Percentiles rank a stretch among this genome's conserved stretches.
Evolutionary conservation across 2,329 filamentous ascomycete species (phyloP).

Genomic region (Talaromyces sp.): DNA sequence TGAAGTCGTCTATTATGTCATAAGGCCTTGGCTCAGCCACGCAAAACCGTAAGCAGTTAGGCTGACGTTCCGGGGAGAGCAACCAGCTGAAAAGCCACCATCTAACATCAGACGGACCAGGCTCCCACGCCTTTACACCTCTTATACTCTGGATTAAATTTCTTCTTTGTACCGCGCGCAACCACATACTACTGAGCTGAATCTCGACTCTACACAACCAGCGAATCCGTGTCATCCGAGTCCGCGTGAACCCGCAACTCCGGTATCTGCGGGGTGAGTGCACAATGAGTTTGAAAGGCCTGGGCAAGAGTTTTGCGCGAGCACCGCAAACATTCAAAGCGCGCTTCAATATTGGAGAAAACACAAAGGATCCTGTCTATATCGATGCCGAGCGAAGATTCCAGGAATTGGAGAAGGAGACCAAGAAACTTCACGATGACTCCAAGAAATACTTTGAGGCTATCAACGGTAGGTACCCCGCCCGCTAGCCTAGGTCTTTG

Average conservation of each 20-base stretch:
- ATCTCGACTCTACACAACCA: neutral
- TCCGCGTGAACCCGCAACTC: neutral
- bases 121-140: neutral
- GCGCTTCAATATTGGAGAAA: slow-evolving; percentile 91
- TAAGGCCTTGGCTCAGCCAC: slow-evolving; percentile 13
- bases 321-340: slow-evolving; percentile 89
- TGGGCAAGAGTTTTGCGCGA: slow-evolving; percentile 81
- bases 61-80: neutral
- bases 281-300: slow-evolving; percentile 92
- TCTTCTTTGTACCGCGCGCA: neutral
- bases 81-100: neutral
- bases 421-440: slow-evolving; percentile 94
- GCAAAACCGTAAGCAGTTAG: neutral
- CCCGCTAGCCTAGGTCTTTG: neutral
- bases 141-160: neutral
- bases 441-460: slow-evolving; percentile 96
- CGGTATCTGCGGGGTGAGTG: slow-evolving; percentile 14
- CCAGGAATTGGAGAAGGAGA: slow-evolving; percentile 88
- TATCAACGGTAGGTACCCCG: slow-evolving; percentile 65
- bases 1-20: slow-evolving; percentile 12
- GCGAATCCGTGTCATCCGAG: neutral
- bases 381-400: slow-evolving; percentile 92
- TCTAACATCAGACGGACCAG: neutral
- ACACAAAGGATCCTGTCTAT: slow-evolving; percentile 92
- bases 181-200: neutral